Percentiles rank a stretch among this genome's conserved stretches.
phyloP scores from a whole-genome alignment of 2,329 filamentous ascomycete genomes.

The Fusarium redolens region DNA sequence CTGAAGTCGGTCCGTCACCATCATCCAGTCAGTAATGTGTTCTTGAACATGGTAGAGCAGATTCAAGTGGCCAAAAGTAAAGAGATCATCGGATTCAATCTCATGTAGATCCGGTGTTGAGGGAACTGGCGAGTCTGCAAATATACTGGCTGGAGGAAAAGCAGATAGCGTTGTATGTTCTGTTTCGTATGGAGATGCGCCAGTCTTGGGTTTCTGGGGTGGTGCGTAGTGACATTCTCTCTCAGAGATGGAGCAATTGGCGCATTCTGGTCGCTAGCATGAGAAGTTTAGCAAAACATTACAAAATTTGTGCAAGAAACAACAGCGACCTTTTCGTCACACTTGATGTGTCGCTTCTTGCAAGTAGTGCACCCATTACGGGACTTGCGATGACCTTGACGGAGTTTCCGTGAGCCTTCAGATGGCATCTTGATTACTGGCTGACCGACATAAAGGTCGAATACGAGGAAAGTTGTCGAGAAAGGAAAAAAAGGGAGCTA shows the following conservation, averaged over 20 bases:
- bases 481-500: not conserved
- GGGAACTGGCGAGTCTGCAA: not conserved
- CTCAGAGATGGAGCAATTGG: constrained; percentile 16
- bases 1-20: not conserved
- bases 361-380: constrained; percentile 25
- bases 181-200: not conserved
- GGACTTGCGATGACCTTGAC: constrained; percentile 27
- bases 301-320: no score
- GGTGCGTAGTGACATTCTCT: not conserved
- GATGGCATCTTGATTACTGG: not conserved
- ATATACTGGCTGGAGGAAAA: not conserved
- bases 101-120: not conserved
- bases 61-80: constrained; percentile 15
- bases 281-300: not conserved
- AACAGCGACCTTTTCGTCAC: constrained; percentile 8
- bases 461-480: not conserved
- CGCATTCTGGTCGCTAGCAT: constrained; percentile 3
- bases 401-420: not conserved
- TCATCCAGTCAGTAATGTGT: constrained; percentile 4
- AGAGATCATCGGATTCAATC: not conserved
- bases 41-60: constrained; percentile 10
- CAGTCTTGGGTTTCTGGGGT: not conserved
- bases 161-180: not conserved
- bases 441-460: not conserved
- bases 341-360: constrained; percentile 29